A percentile compares a stretch with the other conserved stretches of the same genome.
These are phyloP conservation scores for Ophiostoma sp. DNA, from an alignment of 2,329 filamentous ascomycete species.

Conservation along the genomic window DNA sequence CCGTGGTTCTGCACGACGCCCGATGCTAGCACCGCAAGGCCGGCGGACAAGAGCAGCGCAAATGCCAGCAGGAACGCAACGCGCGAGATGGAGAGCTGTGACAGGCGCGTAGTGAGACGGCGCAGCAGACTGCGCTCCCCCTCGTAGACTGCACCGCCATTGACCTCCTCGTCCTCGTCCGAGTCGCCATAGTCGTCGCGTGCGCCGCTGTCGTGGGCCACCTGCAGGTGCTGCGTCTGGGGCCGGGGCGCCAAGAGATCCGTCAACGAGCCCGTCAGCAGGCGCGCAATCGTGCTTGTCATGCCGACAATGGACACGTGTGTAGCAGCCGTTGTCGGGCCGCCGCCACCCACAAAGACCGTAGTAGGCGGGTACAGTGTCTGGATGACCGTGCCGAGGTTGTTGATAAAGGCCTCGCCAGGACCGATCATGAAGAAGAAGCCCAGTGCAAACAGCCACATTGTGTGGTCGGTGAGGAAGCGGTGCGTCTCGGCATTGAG, in stretches of 20 bases:
- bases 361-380: constrained; percentile 61
- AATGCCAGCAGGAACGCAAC: constrained; percentile 73
- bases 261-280: constrained; percentile 83
- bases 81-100: constrained; percentile 61
- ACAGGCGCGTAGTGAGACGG: neutral
- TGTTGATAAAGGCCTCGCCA: constrained; percentile 97
- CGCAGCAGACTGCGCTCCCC: neutral
- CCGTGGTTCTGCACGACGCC: constrained; percentile 68
- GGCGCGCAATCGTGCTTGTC: constrained; percentile 81
- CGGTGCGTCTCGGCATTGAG: constrained; percentile 83
- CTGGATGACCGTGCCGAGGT: constrained; percentile 86
- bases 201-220: constrained; percentile 30
- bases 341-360: constrained; percentile 6
- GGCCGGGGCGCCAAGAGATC: constrained; percentile 73
- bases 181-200: constrained; percentile 23
- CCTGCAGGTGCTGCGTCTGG: constrained; percentile 53
- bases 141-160: constrained; percentile 15
- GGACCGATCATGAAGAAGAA: constrained; percentile 93
- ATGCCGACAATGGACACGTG: constrained; percentile 91
- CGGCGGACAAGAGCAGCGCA: constrained; percentile 65
- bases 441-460: constrained; percentile 89
- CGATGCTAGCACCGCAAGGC: constrained; percentile 71
- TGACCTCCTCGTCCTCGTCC: constrained; percentile 34
- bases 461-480: constrained; percentile 82
- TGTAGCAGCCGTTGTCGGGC: constrained; percentile 63